Conservation (phyloP, 371 early-diverging fungal genomes). For the Saksenaea vasiformis region DNA sequence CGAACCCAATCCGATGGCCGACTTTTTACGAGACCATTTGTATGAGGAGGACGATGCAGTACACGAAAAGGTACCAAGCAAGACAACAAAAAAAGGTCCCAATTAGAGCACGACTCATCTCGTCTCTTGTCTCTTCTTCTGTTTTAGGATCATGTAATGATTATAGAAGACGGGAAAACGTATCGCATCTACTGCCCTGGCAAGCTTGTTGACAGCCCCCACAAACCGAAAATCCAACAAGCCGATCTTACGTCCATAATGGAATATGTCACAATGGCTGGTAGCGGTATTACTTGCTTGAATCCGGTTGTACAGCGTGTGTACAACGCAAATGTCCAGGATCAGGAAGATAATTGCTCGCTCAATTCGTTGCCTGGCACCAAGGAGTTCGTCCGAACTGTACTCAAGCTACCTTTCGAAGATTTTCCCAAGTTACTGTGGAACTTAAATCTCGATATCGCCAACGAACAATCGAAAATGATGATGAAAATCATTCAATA, state of each 20-base stretch:
- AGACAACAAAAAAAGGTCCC: too few species aligned
- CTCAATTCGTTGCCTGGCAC: not conserved
- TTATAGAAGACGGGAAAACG: too few species aligned
- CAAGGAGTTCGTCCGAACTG: not conserved
- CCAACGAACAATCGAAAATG: not conserved
- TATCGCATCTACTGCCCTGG: too few species aligned
- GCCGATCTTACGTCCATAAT: not conserved
- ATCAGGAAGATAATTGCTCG: not conserved
- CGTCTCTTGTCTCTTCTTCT: too few species aligned
- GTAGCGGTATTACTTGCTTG: not conserved
- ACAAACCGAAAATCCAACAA: not conserved
- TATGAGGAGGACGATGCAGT: too few species aligned
- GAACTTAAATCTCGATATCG: not conserved
- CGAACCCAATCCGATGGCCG: too few species aligned
- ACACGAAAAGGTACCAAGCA: too few species aligned
- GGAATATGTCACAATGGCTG: not conserved
- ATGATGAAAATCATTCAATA: not conserved
- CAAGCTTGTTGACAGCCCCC: not conserved
- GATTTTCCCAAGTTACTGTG: not conserved
- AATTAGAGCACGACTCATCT: too few species aligned
- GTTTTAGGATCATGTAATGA: too few species aligned
- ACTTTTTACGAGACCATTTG: too few species aligned
- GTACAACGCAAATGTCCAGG: not conserved
- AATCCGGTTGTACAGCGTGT: not conserved
- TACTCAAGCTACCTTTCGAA: not conserved